Percentiles rank a stretch among this genome's conserved stretches.
These are phyloP conservation scores for Dictyostelium purpureum DNA, from an alignment of 78 protist species.

Conservation along the genomic window DNA sequence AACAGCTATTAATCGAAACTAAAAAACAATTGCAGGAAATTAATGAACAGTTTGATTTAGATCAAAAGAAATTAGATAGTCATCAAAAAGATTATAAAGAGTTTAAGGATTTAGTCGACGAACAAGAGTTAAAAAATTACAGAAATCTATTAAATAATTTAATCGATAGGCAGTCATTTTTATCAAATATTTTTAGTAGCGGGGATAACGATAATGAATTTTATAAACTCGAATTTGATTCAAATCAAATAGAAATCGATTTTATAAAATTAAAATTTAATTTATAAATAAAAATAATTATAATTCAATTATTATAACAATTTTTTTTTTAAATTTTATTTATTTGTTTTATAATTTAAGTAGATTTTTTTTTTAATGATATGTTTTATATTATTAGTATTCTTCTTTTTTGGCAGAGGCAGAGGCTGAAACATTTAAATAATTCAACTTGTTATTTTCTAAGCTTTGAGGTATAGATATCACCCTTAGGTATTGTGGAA, in stretches of 20 bases:
- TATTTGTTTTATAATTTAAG: background rate
- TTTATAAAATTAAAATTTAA: constrained; percentile 9
- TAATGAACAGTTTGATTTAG: background rate
- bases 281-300: background rate
- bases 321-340: background rate
- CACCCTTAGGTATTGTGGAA: too few species aligned
- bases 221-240: background rate
- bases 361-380: too few species aligned
- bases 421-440: too few species aligned
- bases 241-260: background rate
- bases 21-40: background rate
- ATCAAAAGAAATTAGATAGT: background rate
- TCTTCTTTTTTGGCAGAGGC: too few species aligned
- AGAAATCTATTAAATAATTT: background rate
- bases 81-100: background rate
- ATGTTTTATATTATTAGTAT: too few species aligned
- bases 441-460: too few species aligned
- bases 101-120: background rate
- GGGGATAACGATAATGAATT: background rate
- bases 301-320: background rate
- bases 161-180: background rate
- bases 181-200: background rate
- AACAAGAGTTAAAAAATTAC: background rate
- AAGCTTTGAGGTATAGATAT: too few species aligned
- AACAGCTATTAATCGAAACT: constrained; percentile 39